phyloP scores from a whole-genome alignment of 768 basidiomycete species.

The Sistotremastrum suecicum region DNA sequence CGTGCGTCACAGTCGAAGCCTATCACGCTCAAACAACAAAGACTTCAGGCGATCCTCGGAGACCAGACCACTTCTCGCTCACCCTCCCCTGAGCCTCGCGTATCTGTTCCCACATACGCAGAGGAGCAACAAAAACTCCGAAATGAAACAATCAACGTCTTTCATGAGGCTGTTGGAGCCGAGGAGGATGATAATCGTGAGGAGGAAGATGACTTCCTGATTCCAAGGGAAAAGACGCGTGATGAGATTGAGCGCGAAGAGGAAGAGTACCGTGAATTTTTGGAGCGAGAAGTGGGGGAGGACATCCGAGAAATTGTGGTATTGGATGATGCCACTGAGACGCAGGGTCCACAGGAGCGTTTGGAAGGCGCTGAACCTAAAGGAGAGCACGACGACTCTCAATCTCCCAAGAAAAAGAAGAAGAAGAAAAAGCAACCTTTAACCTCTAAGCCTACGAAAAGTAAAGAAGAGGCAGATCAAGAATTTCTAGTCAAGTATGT shows the following conservation, averaged over 20 bases:
- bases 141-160: slow-evolving; percentile 73
- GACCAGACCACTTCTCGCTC: slow-evolving; percentile 32
- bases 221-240: slow-evolving; percentile 61
- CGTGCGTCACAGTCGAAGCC: slow-evolving; percentile 41
- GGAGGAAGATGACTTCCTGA: slow-evolving; percentile 53
- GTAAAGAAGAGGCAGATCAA: slow-evolving; percentile 56
- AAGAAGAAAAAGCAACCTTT: slow-evolving; percentile 11
- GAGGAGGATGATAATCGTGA: slow-evolving; percentile 24
- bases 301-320: slow-evolving; percentile 58
- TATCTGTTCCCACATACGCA: slow-evolving; percentile 44
- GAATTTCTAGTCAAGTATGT: slow-evolving; percentile 85
- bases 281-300: slow-evolving; percentile 70
- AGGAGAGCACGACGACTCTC: slow-evolving; percentile 19
- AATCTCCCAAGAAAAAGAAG: slow-evolving; percentile 16
- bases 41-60: slow-evolving; percentile 46
- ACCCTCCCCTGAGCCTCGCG: slow-evolving; percentile 32
- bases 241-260: slow-evolving; percentile 70
- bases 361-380: slow-evolving; percentile 16
- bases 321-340: slow-evolving; percentile 23
- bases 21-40: slow-evolving; percentile 60
- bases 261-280: slow-evolving; percentile 71
- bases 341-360: slow-evolving; percentile 9
- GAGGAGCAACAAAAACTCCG: slow-evolving; percentile 68
- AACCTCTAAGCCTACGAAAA: slow-evolving; percentile 16
- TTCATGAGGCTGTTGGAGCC: slow-evolving; percentile 33